Base-by-base conservation (phyloP, 306 rosid species). In the Leucaena leucocephala region DNA sequence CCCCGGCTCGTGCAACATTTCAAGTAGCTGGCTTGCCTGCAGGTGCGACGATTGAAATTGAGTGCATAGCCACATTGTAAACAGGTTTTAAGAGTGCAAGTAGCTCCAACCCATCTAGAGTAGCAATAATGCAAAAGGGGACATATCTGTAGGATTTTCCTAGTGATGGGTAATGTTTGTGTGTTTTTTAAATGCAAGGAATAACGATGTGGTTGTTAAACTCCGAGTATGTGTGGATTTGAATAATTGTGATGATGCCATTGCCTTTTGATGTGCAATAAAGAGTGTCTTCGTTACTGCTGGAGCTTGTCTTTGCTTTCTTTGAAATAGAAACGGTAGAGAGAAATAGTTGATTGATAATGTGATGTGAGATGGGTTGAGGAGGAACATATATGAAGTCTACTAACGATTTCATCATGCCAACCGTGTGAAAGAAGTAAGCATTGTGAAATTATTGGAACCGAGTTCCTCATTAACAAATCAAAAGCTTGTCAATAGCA, bases 11-110 rank as follows among this genome's bases (percentile, higher is more conserved):
- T 12, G 80, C 98, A 27, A 95, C 97, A 0, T 95, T 86, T 84
- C 94, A 92, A 81, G 98, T 92, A 59, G 98, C 98, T 4, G 92
- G 91, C 15, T 87, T 95, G 85, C 98, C 98, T 3, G 75, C 92
- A 87, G 95, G 91, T 74, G 98, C 98, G 22, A 95, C 88, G 94
- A 91, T 95, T 63, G 98, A 95, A 86, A 91, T 95, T 12, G 98
- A 95, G 90, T 95, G 97, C 83, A 87, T 95, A 52, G 98, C 97
- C 71, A 79, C 94, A 17, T 80, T 92, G 59, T 91, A 78, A 87
- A 58, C 65, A 75, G 35, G 19, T 12, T 52, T 19, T 35, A n/a
- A 0, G 66, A 3, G 38, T 40, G 64, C 15, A 82, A 70, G 22
- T 63, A 10, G 66, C 17, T 5, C 39, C 66, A 33, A 27, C 48